These are phyloP conservation scores for Setaria italica DNA, from an alignment of 202 grass and related monocot genomes.

Conservation along the genomic window DNA sequence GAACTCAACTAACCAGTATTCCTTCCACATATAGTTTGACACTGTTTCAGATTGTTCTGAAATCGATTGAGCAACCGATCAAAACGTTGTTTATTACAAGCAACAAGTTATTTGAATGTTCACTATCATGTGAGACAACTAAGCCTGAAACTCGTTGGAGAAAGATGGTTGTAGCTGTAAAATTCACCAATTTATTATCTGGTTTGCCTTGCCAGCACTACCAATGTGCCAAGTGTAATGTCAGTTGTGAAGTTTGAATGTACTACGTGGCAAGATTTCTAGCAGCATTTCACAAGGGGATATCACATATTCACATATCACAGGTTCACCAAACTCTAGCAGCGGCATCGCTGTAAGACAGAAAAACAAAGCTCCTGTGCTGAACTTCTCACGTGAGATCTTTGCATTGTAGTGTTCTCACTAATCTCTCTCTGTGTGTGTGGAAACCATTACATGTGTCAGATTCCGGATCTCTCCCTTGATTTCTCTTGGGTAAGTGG, in stretches of 20 bases:
- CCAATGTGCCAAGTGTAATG: too few relatives aligned
- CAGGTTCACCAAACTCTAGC: too few relatives aligned
- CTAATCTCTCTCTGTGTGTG: too few relatives aligned
- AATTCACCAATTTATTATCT: background rate
- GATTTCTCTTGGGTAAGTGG: background rate
- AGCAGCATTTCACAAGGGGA: too few relatives aligned
- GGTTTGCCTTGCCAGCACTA: background rate
- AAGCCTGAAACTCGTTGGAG: background rate
- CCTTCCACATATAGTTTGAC: conserved; percentile 9
- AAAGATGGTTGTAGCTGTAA: background rate
- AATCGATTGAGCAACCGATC: background rate
- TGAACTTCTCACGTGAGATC: too few relatives aligned
- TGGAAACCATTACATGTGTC: too few relatives aligned
- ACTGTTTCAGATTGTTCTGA: background rate
- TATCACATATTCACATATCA: too few relatives aligned
- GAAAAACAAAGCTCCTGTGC: too few relatives aligned
- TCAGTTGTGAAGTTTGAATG: background rate
- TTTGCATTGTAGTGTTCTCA: too few relatives aligned
- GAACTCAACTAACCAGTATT: background rate
- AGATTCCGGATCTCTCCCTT: too few relatives aligned
- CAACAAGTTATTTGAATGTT: background rate
- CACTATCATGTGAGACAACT: background rate
- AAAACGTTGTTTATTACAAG: background rate
- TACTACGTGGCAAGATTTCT: background rate
- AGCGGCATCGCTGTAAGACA: too few relatives aligned